Evolutionary conservation across 2,329 filamentous ascomycete genomes (phyloP).

Genomic region (Pseudonectria buxi): DNA sequence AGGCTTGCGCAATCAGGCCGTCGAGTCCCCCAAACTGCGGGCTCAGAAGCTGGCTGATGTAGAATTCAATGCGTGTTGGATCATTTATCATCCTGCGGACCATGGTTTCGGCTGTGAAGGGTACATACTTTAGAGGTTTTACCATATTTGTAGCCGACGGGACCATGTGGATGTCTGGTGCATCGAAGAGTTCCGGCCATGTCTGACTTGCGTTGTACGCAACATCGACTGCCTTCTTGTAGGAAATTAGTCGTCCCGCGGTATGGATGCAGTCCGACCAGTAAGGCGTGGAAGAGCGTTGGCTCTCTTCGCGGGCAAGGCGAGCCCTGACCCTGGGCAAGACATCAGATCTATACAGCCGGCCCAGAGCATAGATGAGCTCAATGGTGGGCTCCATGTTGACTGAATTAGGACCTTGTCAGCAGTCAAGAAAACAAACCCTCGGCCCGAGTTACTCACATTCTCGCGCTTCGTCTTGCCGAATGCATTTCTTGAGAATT

Average conservation of each 20-base stretch:
- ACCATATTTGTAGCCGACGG: neutral
- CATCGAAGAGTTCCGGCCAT: constrained; percentile 1
- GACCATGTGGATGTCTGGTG: constrained; percentile 2
- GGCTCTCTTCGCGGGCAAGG: constrained; percentile 1
- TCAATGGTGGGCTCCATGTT: too few species aligned
- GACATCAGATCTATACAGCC: too few species aligned
- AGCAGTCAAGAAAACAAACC: too few species aligned
- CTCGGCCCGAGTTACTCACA: too few species aligned
- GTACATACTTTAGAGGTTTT: neutral
- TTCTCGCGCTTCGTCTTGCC: too few species aligned
- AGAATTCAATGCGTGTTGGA: too few species aligned
- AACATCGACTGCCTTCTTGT: constrained; percentile 1
- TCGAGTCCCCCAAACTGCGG: neutral
- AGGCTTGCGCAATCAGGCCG: neutral
- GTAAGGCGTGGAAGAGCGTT: neutral
- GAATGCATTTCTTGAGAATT: too few species aligned
- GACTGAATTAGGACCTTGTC: too few species aligned
- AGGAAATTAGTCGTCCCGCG: constrained; percentile 4
- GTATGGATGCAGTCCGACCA: constrained; percentile 3
- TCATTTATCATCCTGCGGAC: too few species aligned
- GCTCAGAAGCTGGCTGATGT: too few species aligned
- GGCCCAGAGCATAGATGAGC: too few species aligned
- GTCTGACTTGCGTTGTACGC: neutral
- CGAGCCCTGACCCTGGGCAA: neutral
- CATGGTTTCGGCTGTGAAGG: too few species aligned